Evolutionary conservation across 1,139 yeast species (phyloP).

Genomic region (Magnusiomyces clavatus): DNA sequence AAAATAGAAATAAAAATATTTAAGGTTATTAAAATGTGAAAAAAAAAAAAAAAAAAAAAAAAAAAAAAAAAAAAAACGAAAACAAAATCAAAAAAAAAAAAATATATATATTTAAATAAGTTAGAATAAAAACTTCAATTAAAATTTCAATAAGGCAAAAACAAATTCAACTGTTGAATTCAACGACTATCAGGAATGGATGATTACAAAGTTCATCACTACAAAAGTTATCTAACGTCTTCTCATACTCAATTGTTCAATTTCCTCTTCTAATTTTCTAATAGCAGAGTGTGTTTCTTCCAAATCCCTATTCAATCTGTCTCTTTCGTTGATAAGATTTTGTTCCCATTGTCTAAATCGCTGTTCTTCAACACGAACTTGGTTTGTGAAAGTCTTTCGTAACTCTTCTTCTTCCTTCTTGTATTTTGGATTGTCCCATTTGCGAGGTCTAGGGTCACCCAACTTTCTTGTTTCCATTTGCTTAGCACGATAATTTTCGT

Average conservation of each 20-base stretch:
- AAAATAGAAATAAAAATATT: no score
- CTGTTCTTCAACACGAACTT: conserved; percentile 93
- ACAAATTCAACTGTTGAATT: background rate
- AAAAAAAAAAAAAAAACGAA: no score
- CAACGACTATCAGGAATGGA: background rate
- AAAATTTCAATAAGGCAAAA: no score
- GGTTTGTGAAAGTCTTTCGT: conserved; percentile 95
- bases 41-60: no score
- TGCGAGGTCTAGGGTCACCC: conserved; percentile 38
- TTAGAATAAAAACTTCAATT: no score
- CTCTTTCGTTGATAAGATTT: conserved; percentile 88
- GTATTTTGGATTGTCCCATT: conserved; percentile 75
- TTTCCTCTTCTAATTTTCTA: conserved; percentile 31
- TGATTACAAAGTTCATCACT: background rate
- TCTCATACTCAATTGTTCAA: conserved; percentile 22
- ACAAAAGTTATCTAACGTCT: background rate
- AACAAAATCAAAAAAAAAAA: no score
- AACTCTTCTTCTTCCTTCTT: conserved; percentile 93
- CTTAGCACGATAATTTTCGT: conserved; percentile 76
- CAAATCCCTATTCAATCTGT: conserved; percentile 86
- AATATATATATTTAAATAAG: no score
- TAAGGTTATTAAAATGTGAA: no score
- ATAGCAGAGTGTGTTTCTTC: conserved; percentile 64
- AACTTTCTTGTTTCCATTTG: conserved; percentile 61
- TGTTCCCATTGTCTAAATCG: conserved; percentile 98